Base-by-base conservation (phyloP, 2,329 filamentous ascomycete species). In the Talaromyces sp. region DNA sequence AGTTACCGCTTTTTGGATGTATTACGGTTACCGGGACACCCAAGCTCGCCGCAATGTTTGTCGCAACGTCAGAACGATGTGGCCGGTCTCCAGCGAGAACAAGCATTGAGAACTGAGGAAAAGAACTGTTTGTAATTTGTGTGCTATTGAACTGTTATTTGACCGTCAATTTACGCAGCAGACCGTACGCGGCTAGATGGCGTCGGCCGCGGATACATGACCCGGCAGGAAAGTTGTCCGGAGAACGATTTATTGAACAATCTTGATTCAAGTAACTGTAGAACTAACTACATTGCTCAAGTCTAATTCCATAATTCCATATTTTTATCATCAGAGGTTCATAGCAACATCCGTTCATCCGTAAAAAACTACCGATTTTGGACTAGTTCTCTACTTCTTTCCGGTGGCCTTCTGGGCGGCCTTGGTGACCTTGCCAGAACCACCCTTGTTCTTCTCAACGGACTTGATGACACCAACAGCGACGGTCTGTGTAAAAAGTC, bases 391-490 rank as follows among this genome's bases (percentile, higher is more conserved):
- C 87, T 89, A 89, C 82, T 89, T 89, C 87, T 89, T 89, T 77
- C 59, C 59, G 26, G 77, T 75, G 75, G 86, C 85, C 86, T 89
- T 89, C 71, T 77, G 72, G 79, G 85, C 85, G 77, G 87, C 87
- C 72, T 77, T 76, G 72, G 74, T 77, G 65, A 81, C 79, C 86
- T 90, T 90, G 74, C 82, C 87, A 67, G 79, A 56, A 71, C 76
- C 77, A 69, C 72, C 79, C 62, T 73, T 74, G 65, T 81, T 69
- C 86, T 90, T 91, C 72, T 86, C 86, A 65, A 92, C 89, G 66
- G 83, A 82, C 88, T 96, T 96, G 86, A 95, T 93, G 82, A 96
- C 91, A 88, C 91, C 90, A 81, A 95, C 91, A 70, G 91, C 90
- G 71, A 94, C 74, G 68, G 71, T 73, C 65, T 77, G 77, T 64